Base-by-base conservation (phyloP, 2,329 filamentous ascomycete species). In the Cucurbitaria berberidis region DNA sequence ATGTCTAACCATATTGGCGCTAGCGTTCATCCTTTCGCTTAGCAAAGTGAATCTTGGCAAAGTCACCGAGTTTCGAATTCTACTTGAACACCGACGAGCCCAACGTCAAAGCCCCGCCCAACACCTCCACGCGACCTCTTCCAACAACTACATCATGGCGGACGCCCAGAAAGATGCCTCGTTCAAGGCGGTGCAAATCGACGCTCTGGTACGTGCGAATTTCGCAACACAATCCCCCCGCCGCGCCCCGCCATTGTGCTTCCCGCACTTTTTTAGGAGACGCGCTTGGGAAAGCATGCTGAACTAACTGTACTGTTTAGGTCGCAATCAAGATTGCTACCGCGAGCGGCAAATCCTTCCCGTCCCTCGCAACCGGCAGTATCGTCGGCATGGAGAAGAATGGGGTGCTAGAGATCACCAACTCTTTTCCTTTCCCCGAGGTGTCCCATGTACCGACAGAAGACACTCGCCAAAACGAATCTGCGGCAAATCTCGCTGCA, bases 301-400 rank as follows among this genome's bases (percentile, higher is more conserved):
- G 32, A 30, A 51, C 68, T 64, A 58, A 71, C 66, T 58, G 24
- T 53, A n/a, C 30, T 36, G 19, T 67, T 52, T 66, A 95, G 90
- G 90, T 96, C 72, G 90, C 96, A 67, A 93, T 97, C 89, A 96
- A 97, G 83, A 93, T 98, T 76, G 93, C 96, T 78, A 97, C 96
- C 81, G 93, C 97, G 82, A 91, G 90, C 81, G 89, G 91, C 52
- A 86, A 90, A 69, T 84, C 85, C 48, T 97, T 96, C 80, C 93
- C 93, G 43, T 93, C 91, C 46, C 88, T 88, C 51, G 91, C 92
- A 51, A 97, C 93, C 50, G 93, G 93, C 59, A 91, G 89, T 59
- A 85, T 97, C 57, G 92, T 97, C 55, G 95, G 95, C 68, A 93
- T 98, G 90, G 93, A 98, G 77, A 85, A 86, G 69, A 86, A 89